A percentile compares a stretch with the other conserved stretches of the same genome.
These are phyloP conservation scores for Mycena leptocephala DNA, from an alignment of 768 basidiomycete species.

Conservation along the genomic window DNA sequence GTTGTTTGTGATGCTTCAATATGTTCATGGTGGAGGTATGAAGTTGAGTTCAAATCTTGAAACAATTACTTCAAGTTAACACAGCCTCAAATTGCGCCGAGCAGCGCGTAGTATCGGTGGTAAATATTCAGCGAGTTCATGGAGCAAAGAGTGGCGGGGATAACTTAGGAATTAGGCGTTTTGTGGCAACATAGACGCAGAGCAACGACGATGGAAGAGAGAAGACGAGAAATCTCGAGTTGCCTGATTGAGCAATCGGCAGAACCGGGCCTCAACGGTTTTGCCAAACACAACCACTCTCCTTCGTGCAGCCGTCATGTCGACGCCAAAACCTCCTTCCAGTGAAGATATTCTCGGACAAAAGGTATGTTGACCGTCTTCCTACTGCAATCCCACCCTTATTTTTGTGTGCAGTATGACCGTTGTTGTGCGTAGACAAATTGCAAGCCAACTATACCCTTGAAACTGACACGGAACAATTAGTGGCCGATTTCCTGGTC, in stretches of 20 bases:
- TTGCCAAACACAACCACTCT: not conserved
- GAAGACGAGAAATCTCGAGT: not conserved
- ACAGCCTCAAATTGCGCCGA: conserved; percentile 9
- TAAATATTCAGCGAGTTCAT: not conserved
- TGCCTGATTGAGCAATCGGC: not conserved
- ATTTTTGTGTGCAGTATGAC: conserved; percentile 73
- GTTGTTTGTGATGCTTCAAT: not conserved
- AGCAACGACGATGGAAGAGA: not conserved
- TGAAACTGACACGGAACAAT: conserved; percentile 21
- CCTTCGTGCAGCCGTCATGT: conserved; percentile 49
- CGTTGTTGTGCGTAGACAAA: conserved; percentile 81
- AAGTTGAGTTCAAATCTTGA: not conserved
- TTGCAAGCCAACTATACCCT: conserved; percentile 22
- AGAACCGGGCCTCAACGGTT: not conserved
- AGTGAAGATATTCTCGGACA: conserved; percentile 93
- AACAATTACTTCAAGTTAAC: not conserved
- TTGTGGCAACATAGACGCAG: not conserved
- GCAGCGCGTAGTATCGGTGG: not conserved
- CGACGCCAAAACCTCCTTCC: conserved; percentile 76
- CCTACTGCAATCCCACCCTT: not conserved
- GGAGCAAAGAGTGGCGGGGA: too few relatives aligned
- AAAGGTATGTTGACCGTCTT: conserved; percentile 76
- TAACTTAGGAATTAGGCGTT: not conserved
- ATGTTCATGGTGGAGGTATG: conserved; percentile 18
- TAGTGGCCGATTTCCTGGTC: conserved; percentile 87